phyloP scores from a whole-genome alignment of 106 monocot species.

The Dendrobium officinale region DNA sequence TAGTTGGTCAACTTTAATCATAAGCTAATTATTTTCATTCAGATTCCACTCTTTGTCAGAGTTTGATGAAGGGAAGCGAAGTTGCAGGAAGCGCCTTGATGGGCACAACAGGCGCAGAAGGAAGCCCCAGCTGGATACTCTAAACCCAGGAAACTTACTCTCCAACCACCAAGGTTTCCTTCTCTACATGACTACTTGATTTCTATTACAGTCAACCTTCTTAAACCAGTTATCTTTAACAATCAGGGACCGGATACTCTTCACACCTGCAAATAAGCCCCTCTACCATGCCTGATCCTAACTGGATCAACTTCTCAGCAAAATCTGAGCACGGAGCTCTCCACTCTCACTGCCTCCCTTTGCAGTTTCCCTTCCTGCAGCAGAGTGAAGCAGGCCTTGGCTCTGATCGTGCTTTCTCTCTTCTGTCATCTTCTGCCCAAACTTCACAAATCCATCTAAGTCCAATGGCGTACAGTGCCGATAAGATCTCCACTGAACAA shows the following conservation, averaged over 20 bases:
- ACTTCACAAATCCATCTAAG: background rate
- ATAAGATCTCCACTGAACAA: background rate
- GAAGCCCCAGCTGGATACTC: constrained; percentile 21
- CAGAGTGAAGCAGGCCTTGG: background rate
- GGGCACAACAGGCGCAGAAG: constrained; percentile 36
- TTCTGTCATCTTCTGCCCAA: constrained; percentile 6
- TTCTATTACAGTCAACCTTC: background rate
- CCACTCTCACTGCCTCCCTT: background rate
- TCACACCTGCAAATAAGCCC: background rate
- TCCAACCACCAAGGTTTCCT: background rate
- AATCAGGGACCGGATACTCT: background rate
- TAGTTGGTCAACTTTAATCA: background rate
- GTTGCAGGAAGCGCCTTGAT: constrained; percentile 56
- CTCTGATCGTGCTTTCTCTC: background rate
- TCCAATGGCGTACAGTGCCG: background rate
- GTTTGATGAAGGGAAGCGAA: constrained; percentile 41
- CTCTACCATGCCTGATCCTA: background rate
- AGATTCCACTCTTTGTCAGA: constrained; percentile 21
- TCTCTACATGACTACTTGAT: background rate
- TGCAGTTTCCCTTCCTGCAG: background rate
- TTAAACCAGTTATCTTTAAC: background rate
- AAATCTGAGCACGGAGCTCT: background rate
- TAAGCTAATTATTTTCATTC: background rate
- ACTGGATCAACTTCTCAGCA: background rate
- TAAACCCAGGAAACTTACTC: background rate